Evolutionary conservation across 768 basidiomycete species (phyloP).

Genomic region (Leccinum subgranulosum): DNA sequence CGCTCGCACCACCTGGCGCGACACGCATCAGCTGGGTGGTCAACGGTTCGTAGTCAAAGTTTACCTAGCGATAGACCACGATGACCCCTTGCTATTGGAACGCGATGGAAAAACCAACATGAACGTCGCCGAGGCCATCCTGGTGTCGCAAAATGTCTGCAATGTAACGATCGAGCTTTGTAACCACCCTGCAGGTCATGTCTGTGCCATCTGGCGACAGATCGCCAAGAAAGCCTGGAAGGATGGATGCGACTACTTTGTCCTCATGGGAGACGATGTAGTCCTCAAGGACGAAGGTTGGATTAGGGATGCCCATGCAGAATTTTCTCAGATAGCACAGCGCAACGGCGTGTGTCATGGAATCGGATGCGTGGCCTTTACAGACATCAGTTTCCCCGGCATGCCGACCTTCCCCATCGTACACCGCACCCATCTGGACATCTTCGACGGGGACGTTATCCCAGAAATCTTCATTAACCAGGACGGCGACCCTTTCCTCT

Average conservation of each 20-base stretch:
- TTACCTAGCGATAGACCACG: constrained; percentile 53
- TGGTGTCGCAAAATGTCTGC: constrained; percentile 37
- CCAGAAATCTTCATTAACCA: constrained; percentile 55
- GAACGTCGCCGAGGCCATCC: constrained; percentile 36
- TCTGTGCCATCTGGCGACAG: constrained; percentile 54
- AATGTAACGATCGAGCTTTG: constrained; percentile 38
- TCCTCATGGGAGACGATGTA: constrained; percentile 56
- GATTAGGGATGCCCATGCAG: constrained; percentile 41
- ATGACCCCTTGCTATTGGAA: constrained; percentile 40
- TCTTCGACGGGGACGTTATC: constrained; percentile 49
- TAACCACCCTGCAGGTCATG: constrained; percentile 41
- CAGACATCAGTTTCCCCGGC: constrained; percentile 51
- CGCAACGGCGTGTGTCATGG: constrained; percentile 37
- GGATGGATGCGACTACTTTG: constrained; percentile 48
- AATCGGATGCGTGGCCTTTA: constrained; percentile 58
- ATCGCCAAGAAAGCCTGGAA: constrained; percentile 47
- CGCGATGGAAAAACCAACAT: constrained; percentile 5
- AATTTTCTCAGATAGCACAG: constrained; percentile 37
- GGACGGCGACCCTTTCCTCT: constrained; percentile 57
- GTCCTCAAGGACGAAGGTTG: constrained; percentile 48
- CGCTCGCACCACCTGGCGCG: constrained; percentile 43
- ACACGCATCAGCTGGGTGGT: constrained; percentile 33
- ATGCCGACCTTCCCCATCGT: constrained; percentile 63
- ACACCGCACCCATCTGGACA: constrained; percentile 53
- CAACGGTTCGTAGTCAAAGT: constrained; percentile 37